Base-by-base conservation (phyloP, 2,329 filamentous ascomycete species). In the Fusarium coffeatum region DNA sequence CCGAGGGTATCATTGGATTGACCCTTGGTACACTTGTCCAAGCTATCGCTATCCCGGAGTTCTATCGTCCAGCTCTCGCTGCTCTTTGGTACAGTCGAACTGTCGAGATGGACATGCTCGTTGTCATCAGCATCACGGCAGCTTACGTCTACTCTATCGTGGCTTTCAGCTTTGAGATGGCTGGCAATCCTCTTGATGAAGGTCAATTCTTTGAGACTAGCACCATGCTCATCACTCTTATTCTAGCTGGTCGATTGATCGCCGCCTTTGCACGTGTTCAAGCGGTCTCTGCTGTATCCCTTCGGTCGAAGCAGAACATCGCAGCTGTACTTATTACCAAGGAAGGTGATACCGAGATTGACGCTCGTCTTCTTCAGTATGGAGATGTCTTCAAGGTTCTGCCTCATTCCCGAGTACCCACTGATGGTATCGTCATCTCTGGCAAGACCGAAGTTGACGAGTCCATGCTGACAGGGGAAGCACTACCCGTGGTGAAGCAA, bases 381-480 rank as follows among this genome's bases (percentile, higher is more conserved):
- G 87, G 86, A 1, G 88, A 90, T 68, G 70, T 74, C 0, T 84
- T 91, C 76, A 83, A 80, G 25, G 81, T 90, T 18, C 68, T 77
- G 0, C 84, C 88, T 0, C 82, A 89, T 59, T 81, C 82, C 0
- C 77, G 78, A 4, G 80, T 91, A 2, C 82, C 84, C 1, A 90
- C 89, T 0, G 89, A 92, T 61, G 89, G 88, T 0, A 78, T 80
- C 0, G 83, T 91, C 3, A 64, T 86, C 0, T 78, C 74, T 15
- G 89, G 89, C 0, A 79, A 77, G 1, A 87, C 83, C 8, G 88
- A 89, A 57, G 82, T 90, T 1, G 86, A 92, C 60, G 89, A 91
- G 73, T 89, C 88, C 0, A 89, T 90, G 85, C 76, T 91, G 11
- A 64, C 60, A 0, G 60, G 60, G 0, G 60, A 64, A 12, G 37